A percentile compares a stretch with the other conserved stretches of the same genome.
phyloP scores from a whole-genome alignment of 2,329 filamentous ascomycete genomes.

The Zelopaecilomyces penicillatus region DNA sequence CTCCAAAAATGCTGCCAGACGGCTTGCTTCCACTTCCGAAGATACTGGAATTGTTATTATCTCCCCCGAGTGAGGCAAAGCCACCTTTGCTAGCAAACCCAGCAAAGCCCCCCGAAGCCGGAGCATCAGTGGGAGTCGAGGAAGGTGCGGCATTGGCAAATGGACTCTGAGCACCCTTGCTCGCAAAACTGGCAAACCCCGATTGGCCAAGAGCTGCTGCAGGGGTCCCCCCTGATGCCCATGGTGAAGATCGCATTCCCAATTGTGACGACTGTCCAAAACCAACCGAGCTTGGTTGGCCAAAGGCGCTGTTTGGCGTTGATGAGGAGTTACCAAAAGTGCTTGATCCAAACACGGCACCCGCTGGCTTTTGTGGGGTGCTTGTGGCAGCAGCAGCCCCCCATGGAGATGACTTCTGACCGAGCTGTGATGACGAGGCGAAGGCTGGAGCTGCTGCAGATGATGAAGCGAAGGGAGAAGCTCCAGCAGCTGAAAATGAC shows the following conservation, averaged over 20 bases:
- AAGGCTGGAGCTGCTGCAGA: constrained; percentile 33
- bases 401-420: constrained; percentile 46
- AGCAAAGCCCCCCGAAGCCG: constrained; percentile 41
- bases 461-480: constrained; percentile 35
- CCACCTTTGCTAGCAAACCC: constrained; percentile 46
- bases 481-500: constrained; percentile 19
- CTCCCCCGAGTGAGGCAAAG: constrained; percentile 41
- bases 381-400: constrained; percentile 24
- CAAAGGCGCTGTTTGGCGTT: constrained; percentile 38
- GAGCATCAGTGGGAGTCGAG: constrained; percentile 19
- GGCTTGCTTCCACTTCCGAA: constrained; percentile 32
- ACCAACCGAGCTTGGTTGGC: constrained; percentile 36
- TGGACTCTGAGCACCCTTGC: constrained; percentile 24
- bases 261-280: constrained; percentile 46
- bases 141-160: constrained; percentile 27
- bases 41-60: constrained; percentile 24
- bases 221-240: constrained; percentile 31
- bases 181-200: constrained; percentile 36
- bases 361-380: constrained; percentile 22
- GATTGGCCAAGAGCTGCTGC: constrained; percentile 47
- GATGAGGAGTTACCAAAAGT: constrained; percentile 33
- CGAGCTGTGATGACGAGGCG: constrained; percentile 39
- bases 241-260: constrained; percentile 44
- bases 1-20: constrained; percentile 24
- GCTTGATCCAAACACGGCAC: constrained; percentile 35